phyloP scores from a whole-genome alignment of 768 basidiomycete genomes.

The Leccinellum rugosiceps region DNA sequence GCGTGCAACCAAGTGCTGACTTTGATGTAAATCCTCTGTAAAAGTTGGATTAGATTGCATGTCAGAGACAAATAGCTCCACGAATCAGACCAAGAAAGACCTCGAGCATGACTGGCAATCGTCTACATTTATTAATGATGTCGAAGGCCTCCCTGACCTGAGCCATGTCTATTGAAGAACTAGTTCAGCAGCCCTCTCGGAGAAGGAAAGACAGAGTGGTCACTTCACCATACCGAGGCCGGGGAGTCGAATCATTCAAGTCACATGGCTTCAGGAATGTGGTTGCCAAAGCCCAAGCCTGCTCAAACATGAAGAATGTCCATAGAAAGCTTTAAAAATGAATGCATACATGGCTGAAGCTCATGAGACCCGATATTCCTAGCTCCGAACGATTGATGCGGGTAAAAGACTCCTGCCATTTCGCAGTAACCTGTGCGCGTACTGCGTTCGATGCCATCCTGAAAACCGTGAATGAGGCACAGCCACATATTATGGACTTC shows the following conservation, averaged over 20 bases:
- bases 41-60: neutral
- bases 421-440: slow-evolving; percentile 60
- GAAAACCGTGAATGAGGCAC: neutral
- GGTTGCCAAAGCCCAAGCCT: slow-evolving; percentile 62
- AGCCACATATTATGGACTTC: slow-evolving; percentile 18
- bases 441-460: slow-evolving; percentile 59
- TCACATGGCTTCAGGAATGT: slow-evolving; percentile 55
- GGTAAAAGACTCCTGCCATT: slow-evolving; percentile 71
- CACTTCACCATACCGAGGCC: slow-evolving; percentile 28
- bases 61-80: neutral
- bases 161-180: slow-evolving; percentile 42
- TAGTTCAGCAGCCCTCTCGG: neutral
- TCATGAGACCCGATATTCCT: slow-evolving; percentile 63
- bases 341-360: slow-evolving; percentile 54
- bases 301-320: slow-evolving; percentile 4
- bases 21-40: slow-evolving; percentile 61
- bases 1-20: slow-evolving; percentile 54
- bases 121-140: slow-evolving; percentile 52
- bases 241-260: slow-evolving; percentile 38
- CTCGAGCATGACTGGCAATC: slow-evolving; percentile 64
- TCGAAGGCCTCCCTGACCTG: slow-evolving; percentile 55
- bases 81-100: slow-evolving; percentile 59
- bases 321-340: neutral
- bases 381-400: slow-evolving; percentile 55
- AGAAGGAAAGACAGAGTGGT: slow-evolving; percentile 1